A percentile compares a stretch with the other conserved stretches of the same genome.
Conservation (phyloP, 2,329 filamentous ascomycete species). For the Scytalidium lignicola region DNA sequence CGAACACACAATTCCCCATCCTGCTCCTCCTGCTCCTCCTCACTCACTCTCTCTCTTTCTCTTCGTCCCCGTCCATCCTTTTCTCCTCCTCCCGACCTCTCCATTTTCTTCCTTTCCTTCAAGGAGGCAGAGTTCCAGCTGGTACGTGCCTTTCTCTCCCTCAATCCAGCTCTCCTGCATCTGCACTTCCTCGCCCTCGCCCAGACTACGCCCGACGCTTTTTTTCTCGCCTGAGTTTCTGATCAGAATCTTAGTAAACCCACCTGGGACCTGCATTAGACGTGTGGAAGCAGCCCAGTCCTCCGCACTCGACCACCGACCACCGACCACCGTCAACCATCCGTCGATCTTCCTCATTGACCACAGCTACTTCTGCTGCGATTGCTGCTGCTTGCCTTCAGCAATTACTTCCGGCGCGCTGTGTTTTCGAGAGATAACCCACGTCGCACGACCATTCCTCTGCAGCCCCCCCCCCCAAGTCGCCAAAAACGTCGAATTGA, state of each 20-base stretch:
- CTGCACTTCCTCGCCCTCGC: neutral
- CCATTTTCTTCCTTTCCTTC: conserved; percentile 13
- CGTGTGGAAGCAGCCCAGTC: conserved; percentile 23
- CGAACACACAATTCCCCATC: conserved; percentile 8
- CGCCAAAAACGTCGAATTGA: too few species aligned
- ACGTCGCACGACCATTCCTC: neutral
- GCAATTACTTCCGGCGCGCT: neutral
- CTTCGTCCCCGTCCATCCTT: conserved; percentile 8
- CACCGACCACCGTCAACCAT: conserved; percentile 8
- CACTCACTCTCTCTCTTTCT: conserved; percentile 13
- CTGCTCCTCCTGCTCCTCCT: conserved; percentile 14
- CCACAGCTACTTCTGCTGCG: conserved; percentile 9
- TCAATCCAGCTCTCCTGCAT: conserved; percentile 1
- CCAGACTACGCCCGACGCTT: conserved; percentile 1
- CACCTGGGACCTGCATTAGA: conserved; percentile 30
- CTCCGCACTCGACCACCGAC: conserved; percentile 12
- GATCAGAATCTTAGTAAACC: conserved; percentile 7
- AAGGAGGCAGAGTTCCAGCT: neutral
- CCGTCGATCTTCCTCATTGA: conserved; percentile 6
- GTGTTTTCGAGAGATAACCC: neutral
- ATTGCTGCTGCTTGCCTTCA: conserved; percentile 9
- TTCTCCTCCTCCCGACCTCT: conserved; percentile 19
- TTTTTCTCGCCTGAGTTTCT: neutral
- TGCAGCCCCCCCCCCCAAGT: too few species aligned
- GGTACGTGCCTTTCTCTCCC: neutral